Evolutionary conservation across 305 asterid species (phyloP).

Genomic region (Solanum hybrid): DNA sequence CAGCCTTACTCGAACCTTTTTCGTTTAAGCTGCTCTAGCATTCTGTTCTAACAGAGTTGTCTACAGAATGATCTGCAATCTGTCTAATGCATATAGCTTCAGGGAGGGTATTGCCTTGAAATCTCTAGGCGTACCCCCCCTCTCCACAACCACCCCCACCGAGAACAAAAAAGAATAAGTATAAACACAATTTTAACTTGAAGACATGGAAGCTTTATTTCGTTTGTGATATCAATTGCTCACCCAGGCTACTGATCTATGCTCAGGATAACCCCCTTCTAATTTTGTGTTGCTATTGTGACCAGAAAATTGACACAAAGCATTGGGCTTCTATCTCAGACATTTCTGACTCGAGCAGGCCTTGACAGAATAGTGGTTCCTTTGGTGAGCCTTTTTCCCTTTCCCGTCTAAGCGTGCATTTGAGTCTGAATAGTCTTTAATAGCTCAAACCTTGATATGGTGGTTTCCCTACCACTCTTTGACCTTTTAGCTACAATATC

Average conservation of each 20-base stretch:
- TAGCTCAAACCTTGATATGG: background rate
- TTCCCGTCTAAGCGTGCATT: background rate
- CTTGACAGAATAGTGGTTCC: slow-evolving; percentile 91
- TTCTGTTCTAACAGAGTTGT: background rate
- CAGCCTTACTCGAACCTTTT: background rate
- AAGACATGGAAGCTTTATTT: background rate
- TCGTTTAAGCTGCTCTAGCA: background rate
- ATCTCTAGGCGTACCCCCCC: background rate
- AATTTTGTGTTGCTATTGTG: slow-evolving; percentile 4
- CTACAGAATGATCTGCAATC: background rate
- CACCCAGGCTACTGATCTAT: background rate
- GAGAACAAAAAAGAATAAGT: background rate
- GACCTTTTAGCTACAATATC: background rate
- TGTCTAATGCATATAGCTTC: background rate
- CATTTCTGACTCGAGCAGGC: slow-evolving; percentile 68
- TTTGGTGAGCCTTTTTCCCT: slow-evolving; percentile 50
- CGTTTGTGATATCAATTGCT: background rate
- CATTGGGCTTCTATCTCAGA: slow-evolving; percentile 85
- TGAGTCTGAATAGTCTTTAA: background rate
- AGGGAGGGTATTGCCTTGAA: background rate
- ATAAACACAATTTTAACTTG: background rate
- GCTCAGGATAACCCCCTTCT: background rate
- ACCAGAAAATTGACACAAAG: slow-evolving; percentile 72
- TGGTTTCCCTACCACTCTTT: background rate
- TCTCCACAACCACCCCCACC: too few species aligned